Conservation (phyloP, 2,329 filamentous ascomycete genomes). For the Exophiala sideris region DNA sequence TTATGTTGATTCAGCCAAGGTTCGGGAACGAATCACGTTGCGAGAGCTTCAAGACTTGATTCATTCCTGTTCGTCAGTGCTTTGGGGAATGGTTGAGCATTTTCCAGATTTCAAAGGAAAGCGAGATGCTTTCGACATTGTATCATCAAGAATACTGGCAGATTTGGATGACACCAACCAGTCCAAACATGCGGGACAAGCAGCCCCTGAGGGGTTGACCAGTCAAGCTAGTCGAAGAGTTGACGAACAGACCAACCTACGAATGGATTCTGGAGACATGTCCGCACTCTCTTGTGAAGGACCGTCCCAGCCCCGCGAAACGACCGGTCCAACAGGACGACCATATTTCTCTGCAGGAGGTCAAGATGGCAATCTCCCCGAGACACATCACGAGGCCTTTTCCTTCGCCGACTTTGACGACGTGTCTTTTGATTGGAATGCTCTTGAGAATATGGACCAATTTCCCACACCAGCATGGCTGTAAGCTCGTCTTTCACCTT, state of each 20-base stretch:
- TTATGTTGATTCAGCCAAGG: conserved; percentile 5
- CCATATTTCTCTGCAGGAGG: neutral
- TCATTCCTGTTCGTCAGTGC: conserved; percentile 22
- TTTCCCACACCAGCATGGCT: conserved; percentile 4
- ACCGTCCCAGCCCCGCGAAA: too few species aligned
- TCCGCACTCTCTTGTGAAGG: too few species aligned
- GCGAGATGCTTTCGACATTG: conserved; percentile 23
- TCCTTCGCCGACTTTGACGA: conserved; percentile 13
- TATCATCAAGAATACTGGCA: conserved; percentile 9
- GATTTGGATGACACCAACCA: neutral
- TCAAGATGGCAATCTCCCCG: neutral
- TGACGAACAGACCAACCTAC: too few species aligned
- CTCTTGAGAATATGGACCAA: conserved; percentile 3
- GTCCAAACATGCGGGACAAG: too few species aligned
- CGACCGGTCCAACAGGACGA: too few species aligned
- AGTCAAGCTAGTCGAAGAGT: neutral
- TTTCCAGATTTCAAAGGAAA: conserved; percentile 27
- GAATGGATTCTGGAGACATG: too few species aligned
- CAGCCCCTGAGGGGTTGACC: neutral
- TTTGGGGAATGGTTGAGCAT: conserved; percentile 28
- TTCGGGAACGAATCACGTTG: conserved; percentile 8
- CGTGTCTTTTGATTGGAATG: conserved; percentile 14
- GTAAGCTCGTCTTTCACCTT: neutral
- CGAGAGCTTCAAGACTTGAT: conserved; percentile 4
- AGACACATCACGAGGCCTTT: neutral